Evolutionary conservation across 2,329 filamentous ascomycete species (phyloP).

Genomic region (Aspergillus vadensis): DNA sequence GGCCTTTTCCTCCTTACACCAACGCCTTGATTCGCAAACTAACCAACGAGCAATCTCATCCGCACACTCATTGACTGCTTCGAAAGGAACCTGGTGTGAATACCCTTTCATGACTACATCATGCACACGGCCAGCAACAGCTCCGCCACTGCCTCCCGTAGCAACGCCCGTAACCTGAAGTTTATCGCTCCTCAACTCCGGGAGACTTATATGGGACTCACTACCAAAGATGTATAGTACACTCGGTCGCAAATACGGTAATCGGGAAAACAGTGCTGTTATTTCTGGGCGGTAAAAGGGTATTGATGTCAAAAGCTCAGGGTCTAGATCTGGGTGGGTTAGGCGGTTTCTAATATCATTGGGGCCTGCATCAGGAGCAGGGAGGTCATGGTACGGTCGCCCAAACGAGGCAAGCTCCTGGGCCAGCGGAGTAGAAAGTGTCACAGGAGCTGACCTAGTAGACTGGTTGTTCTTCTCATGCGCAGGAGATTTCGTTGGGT

Average conservation of each 20-base stretch:
- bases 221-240: slow-evolving; percentile 34
- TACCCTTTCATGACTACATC: neutral
- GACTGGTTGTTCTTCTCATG: too few species aligned
- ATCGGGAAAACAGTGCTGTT: slow-evolving; percentile 24
- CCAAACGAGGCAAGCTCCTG: too few species aligned
- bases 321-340: neutral
- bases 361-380: neutral
- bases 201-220: slow-evolving; percentile 26
- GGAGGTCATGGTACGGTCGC: neutral
- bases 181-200: slow-evolving; percentile 28
- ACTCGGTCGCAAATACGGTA: slow-evolving; percentile 32
- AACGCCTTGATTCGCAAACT: too few species aligned
- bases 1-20: too few species aligned
- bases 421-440: too few species aligned
- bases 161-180: slow-evolving; percentile 33
- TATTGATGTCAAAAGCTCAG: neutral
- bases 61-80: neutral
- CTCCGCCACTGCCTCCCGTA: slow-evolving; percentile 34
- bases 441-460: too few species aligned
- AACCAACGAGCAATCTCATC: neutral
- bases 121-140: slow-evolving; percentile 11
- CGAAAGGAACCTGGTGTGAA: neutral
- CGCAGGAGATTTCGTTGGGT: neutral
- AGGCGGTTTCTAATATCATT: neutral
- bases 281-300: neutral